phyloP scores from a whole-genome alignment of 495 filamentous ascomycete species.

The Penicillium salamii region DNA sequence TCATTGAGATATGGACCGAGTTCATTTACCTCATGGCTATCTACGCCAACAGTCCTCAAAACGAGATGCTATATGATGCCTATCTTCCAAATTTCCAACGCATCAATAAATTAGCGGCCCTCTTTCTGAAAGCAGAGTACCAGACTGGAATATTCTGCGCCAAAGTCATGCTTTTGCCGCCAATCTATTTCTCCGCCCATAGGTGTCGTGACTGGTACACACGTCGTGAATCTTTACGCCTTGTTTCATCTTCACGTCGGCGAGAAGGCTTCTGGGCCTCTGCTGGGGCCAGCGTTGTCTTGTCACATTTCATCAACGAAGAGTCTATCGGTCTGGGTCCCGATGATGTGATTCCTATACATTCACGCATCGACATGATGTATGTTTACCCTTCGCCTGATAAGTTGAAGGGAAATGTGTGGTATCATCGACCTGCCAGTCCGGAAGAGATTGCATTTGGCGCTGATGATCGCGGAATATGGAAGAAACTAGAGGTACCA shows the following conservation, averaged over 20 bases:
- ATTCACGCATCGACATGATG: neutral
- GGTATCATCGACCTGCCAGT: neutral
- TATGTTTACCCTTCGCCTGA: neutral
- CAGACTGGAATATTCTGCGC: neutral
- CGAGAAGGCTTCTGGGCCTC: neutral
- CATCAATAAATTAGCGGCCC: neutral
- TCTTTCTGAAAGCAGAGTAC: neutral
- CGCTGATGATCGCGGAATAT: neutral
- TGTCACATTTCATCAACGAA: neutral
- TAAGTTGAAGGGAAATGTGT: neutral
- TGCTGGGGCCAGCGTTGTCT: neutral
- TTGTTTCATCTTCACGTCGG: neutral
- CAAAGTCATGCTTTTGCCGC: neutral
- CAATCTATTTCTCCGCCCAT: neutral
- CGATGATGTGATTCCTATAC: neutral
- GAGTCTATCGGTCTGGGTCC: neutral
- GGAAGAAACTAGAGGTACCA: neutral
- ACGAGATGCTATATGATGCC: neutral
- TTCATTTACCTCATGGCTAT: neutral
- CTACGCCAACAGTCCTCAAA: neutral
- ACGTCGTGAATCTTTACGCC: neutral
- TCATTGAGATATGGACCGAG: neutral
- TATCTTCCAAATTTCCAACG: neutral
- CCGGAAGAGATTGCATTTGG: neutral
- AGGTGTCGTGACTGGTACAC: neutral